Conservation (phyloP, 169 alveolate species). For the Cryptosporidium sp. region DNA sequence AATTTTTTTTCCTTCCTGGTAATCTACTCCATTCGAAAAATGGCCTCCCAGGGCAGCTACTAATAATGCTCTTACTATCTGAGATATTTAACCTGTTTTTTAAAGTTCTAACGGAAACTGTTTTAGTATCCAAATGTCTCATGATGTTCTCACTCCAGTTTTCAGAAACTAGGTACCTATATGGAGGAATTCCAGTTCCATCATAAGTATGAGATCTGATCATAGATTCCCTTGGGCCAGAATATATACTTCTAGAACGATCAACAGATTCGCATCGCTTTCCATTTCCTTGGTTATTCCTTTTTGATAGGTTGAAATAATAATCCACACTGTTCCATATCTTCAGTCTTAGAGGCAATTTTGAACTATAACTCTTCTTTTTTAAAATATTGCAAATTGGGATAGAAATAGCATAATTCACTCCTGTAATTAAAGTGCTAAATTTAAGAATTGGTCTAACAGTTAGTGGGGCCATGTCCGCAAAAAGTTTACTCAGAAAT, state of each 20-base stretch:
- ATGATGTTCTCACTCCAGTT: conserved; percentile 64
- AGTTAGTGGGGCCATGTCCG: conserved; percentile 58
- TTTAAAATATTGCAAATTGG: conserved; percentile 4
- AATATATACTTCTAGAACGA: conserved; percentile 35
- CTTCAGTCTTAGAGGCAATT: not conserved
- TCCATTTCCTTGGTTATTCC: not conserved
- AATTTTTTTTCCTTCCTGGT: conserved; percentile 7
- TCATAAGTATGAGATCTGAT: conserved; percentile 62
- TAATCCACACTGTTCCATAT: conserved; percentile 20
- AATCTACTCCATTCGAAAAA: conserved; percentile 45
- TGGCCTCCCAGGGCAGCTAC: conserved; percentile 41
- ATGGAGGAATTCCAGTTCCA: conserved; percentile 72
- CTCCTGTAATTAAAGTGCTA: conserved; percentile 29
- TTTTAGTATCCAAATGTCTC: conserved; percentile 47
- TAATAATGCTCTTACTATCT: not conserved
- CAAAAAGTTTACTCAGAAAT: conserved; percentile 43
- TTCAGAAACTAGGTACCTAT: conserved; percentile 60
- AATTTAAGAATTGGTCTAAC: conserved; percentile 54
- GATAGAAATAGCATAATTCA: conserved; percentile 54
- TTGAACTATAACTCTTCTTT: not conserved
- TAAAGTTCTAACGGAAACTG: conserved; percentile 13
- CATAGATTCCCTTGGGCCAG: conserved; percentile 2
- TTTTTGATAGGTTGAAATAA: conserved; percentile 16
- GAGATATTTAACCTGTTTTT: conserved; percentile 4
- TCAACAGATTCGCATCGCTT: conserved; percentile 46